These are phyloP conservation scores for Hawksworthiomyces lignivorus DNA, from an alignment of 2,329 filamentous ascomycete species.

Conservation along the genomic window DNA sequence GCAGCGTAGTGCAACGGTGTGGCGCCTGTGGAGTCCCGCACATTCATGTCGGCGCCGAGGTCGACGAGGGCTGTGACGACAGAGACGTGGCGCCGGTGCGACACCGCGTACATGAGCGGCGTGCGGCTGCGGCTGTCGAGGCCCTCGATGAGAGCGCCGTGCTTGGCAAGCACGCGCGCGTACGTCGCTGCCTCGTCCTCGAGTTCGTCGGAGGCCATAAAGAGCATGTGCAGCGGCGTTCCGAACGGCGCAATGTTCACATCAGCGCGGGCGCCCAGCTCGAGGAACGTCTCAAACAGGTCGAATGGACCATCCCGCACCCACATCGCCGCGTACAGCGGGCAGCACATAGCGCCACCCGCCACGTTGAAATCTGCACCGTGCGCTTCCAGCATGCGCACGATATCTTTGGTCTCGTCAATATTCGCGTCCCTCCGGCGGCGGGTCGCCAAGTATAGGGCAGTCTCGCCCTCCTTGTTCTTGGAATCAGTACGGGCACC, in stretches of 20 bases:
- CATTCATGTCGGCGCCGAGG: conserved; percentile 6
- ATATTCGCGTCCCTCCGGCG: background rate
- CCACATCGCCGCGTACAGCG: conserved; percentile 10
- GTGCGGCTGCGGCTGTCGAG: conserved; percentile 8
- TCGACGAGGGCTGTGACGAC: conserved; percentile 5
- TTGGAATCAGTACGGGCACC: conserved; percentile 1
- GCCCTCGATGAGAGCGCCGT: conserved; percentile 6
- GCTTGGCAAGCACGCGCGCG: background rate
- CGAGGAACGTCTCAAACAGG: conserved; percentile 4
- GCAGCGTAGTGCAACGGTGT: conserved; percentile 3
- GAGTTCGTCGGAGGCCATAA: background rate
- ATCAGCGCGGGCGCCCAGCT: conserved; percentile 5
- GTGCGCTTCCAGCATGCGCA: conserved; percentile 4
- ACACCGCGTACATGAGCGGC: conserved; percentile 9
- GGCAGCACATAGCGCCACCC: conserved; percentile 6
- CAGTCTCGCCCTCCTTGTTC: background rate
- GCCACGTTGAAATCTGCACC: conserved; percentile 4
- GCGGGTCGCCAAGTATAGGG: conserved; percentile 1
- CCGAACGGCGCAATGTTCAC: background rate
- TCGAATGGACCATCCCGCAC: no score
- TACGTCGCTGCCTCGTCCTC: background rate
- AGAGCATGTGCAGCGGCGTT: conserved; percentile 1
- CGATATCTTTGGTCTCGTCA: background rate
- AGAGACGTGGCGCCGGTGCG: background rate
- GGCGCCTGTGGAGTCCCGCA: background rate